These are phyloP conservation scores for Trichocladium antarcticum DNA, from an alignment of 495 filamentous ascomycete genomes.

Conservation along the genomic window DNA sequence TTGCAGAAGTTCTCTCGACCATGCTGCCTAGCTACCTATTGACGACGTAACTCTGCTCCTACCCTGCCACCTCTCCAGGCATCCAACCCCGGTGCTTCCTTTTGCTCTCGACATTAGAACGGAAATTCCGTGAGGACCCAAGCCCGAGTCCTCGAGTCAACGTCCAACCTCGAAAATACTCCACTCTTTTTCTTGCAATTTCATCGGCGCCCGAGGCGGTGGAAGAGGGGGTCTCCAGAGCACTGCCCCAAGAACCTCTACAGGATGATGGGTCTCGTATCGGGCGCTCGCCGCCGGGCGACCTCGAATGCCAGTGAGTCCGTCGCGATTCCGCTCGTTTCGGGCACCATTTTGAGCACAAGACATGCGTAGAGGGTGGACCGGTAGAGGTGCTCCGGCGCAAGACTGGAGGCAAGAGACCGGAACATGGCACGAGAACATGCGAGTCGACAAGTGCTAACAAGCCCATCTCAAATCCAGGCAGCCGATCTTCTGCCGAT, in stretches of 20 bases:
- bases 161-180: not conserved
- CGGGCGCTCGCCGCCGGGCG: conserved; percentile 27
- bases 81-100: not conserved
- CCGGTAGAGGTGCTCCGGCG: conserved; percentile 16
- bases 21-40: conserved; percentile 4
- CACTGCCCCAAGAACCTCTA: not conserved
- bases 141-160: not conserved
- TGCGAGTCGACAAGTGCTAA: conserved; percentile 7
- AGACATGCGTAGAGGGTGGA: conserved; percentile 8
- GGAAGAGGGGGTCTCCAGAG: not conserved
- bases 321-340: conserved; percentile 2
- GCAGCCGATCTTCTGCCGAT: conserved; percentile 40
- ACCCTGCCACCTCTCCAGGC: not conserved
- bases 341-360: conserved; percentile 15
- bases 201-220: not conserved
- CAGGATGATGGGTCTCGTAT: conserved; percentile 26
- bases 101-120: not conserved
- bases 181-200: conserved; percentile 7
- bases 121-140: not conserved
- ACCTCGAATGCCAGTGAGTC: conserved; percentile 32
- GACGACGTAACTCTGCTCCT: conserved; percentile 7
- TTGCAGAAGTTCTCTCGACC: not conserved
- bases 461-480: conserved; percentile 18
- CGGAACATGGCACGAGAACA: not conserved
- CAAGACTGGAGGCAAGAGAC: conserved; percentile 20